A percentile compares a stretch with the other conserved stretches of the same genome.
Conservation (phyloP, 495 filamentous ascomycete genomes). For the Penicillium turbatum region DNA sequence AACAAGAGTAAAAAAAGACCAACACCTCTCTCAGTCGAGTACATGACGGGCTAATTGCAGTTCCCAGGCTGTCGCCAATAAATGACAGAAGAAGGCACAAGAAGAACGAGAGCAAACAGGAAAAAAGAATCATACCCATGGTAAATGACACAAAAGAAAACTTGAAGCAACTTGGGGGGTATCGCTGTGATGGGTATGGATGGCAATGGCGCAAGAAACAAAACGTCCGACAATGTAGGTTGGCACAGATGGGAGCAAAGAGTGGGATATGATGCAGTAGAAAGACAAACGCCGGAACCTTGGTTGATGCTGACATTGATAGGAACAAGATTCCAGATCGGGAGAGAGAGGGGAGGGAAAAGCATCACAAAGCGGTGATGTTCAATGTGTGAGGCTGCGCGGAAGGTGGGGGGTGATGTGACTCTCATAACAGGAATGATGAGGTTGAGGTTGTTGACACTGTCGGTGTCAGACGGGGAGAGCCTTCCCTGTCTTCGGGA, state of each 20-base stretch:
- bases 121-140: neutral
- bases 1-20: neutral
- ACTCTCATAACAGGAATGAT: conserved; percentile 26
- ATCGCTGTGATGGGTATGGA: conserved; percentile 25
- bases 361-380: neutral
- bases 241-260: conserved; percentile 16
- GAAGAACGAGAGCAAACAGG: neutral
- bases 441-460: conserved; percentile 39
- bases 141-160: conserved; percentile 8
- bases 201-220: conserved; percentile 18
- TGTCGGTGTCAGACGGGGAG: conserved; percentile 39
- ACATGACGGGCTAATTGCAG: neutral
- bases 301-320: conserved; percentile 2
- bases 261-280: conserved; percentile 21
- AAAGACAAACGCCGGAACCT: conserved; percentile 22
- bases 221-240: conserved; percentile 11
- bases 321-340: conserved; percentile 4
- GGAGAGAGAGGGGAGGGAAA: neutral
- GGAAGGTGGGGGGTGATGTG: neutral
- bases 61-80: neutral
- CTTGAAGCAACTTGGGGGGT: conserved; percentile 23
- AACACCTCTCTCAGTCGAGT: neutral
- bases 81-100: neutral
- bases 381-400: neutral
- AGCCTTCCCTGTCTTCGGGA: conserved; percentile 34